Evolutionary conservation across 2,329 filamentous ascomycete genomes (phyloP), one percentile per base, ranked within the genome.

Genomic region (Fusarium sp.): DNA sequence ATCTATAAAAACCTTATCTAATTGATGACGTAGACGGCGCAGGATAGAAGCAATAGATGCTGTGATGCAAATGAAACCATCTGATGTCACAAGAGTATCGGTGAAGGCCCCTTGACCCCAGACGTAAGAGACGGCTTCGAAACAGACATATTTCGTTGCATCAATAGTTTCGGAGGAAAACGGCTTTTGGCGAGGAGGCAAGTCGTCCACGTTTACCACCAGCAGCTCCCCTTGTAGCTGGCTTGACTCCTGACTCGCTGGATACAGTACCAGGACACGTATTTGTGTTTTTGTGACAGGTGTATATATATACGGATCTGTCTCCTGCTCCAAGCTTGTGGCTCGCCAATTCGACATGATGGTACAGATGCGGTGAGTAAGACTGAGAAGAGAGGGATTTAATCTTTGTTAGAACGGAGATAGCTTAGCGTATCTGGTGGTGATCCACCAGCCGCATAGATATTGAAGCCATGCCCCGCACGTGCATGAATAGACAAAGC

Each of bases 1-100:
- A n/a, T n/a, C n/a, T n/a, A n/a, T n/a, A n/a, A n/a, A n/a, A n/a
- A n/a, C n/a, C n/a, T n/a, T n/a, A n/a, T n/a, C n/a, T n/a, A n/a
- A n/a, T n/a, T n/a, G n/a, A n/a, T n/a, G n/a, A n/a, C n/a, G n/a
- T n/a, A n/a, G n/a, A n/a, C n/a, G n/a, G n/a, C n/a, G n/a, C 9
- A 66, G 7, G 8, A 66, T 49, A 6, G 63, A 65, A 6, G 61
- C 26, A 4, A 66, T 61, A 16, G 61, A 60, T 3, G 49, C 25
- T 18, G 54, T 66, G 16, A 66, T 65, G 0, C 21, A 41, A 1
- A 66, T 65, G 5, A 10, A 46, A 0, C 54, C 63, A 4, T 31
- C 8, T 0, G 54, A 2, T 3, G 61, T 65, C 6, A 46, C 18
- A 3, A 66, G 14, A 13, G 14, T 23, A 14, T 66, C 49, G 1